Base-by-base conservation (phyloP, 2,329 filamentous ascomycete species). In the Scortechinia acanthostroma region DNA sequence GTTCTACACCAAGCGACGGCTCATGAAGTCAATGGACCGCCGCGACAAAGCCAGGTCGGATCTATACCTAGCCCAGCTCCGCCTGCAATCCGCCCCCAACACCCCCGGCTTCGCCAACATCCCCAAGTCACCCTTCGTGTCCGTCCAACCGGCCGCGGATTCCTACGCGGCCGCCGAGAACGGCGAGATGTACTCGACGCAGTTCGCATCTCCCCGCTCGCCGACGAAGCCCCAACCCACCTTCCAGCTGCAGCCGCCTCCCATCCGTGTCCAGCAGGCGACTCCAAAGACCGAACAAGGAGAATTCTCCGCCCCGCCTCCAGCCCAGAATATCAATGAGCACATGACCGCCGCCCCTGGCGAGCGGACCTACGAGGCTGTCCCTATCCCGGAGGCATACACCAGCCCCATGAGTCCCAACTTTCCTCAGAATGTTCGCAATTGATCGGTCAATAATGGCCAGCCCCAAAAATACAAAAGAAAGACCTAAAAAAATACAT, bases 21-120 rank as follows among this genome's bases (percentile, higher is more conserved):
- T 98, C 50, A 83, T 86, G 67, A 97, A 96, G 76, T 91, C 90
- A 51, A 98, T 98, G 93, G 87, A 95, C 62, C 74, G 87, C 61
- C 89, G 93, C 56, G 93, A 98, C 74, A 86, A 88, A 59, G 93
- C 93, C 52, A 87, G 93, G 50, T 91, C 88, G 49, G 91, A 97
- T 62, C 80, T 98, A 51, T 97, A 97, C 72, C 88, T 97, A 51
- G 90, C 86, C 45, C 86, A 89, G 62, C 79, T 90, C 35, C 84
- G 83, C 53, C 71, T 80, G 17, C 91, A 97, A 69, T 95, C 90
- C 21, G 91, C 90, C 3, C 91, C 91, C 54, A 96, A 96, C 73
- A 96, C 91, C 0, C 91, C 91, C 13, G 90, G 90, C 52, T 76
- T 72, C 54, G 73, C 76, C 48, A 65, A 30, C 60, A 79, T 58